phyloP scores from a whole-genome alignment of 2,329 filamentous ascomycete genomes.

The Simplicillium aogashimaense region DNA sequence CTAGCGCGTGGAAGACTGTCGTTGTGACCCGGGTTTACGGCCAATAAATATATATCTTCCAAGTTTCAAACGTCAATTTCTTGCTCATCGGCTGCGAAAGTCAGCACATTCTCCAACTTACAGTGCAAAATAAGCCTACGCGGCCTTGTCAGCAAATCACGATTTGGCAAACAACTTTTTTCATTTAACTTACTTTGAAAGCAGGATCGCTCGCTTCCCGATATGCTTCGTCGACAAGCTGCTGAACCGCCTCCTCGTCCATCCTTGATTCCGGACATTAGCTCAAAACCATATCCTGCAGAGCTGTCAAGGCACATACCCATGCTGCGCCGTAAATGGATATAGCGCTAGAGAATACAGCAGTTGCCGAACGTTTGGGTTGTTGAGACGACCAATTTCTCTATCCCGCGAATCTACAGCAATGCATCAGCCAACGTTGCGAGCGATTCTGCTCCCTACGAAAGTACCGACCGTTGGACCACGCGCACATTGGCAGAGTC shows the following conservation, averaged over 20 bases:
- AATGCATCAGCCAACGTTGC: not conserved
- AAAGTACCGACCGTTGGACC: constrained; percentile 49
- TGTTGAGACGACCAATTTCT: constrained; percentile 43
- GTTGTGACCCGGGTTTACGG: constrained; percentile 32
- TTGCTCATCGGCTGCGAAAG: not conserved
- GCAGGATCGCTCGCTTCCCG: constrained; percentile 40
- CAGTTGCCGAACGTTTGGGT: constrained; percentile 42
- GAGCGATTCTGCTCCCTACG: not conserved
- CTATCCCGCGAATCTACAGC: constrained; percentile 36
- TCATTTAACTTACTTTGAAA: constrained; percentile 41
- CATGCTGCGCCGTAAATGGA: constrained; percentile 40
- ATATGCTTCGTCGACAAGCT: constrained; percentile 45
- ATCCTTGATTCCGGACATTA: constrained; percentile 31
- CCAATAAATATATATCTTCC: constrained; percentile 53
- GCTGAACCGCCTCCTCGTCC: constrained; percentile 45
- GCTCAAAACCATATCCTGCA: constrained; percentile 1
- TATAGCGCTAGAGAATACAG: constrained; percentile 46
- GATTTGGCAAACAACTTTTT: not conserved
- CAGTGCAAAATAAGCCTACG: constrained; percentile 51
- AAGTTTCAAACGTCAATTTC: constrained; percentile 5
- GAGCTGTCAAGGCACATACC: constrained; percentile 23
- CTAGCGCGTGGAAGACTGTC: too few species aligned
- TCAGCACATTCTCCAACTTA: too few species aligned
- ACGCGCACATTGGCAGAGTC: constrained; percentile 58
- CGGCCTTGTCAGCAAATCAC: not conserved